These are phyloP conservation scores for Alnus rubra DNA, from an alignment of 306 rosid genomes.

Conservation along the genomic window DNA sequence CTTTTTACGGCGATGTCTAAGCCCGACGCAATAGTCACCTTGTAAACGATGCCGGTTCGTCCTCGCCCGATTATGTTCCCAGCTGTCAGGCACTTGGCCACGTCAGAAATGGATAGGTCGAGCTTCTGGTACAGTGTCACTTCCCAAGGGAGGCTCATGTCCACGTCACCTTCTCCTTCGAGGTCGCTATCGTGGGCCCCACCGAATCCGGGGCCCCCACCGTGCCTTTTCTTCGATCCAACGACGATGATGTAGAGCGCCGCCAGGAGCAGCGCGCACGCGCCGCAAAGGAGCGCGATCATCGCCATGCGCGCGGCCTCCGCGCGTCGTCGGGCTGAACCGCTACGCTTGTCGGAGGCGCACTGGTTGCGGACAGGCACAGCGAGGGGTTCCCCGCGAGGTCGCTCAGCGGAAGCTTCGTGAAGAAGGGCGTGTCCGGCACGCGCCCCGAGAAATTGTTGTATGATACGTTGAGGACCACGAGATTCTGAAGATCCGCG, in stretches of 20 bases:
- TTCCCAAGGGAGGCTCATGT: slow-evolving; percentile 89
- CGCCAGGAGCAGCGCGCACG: slow-evolving; percentile 64
- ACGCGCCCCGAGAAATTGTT: slow-evolving; percentile 76
- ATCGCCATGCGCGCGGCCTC: slow-evolving; percentile 77
- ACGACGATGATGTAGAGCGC: slow-evolving; percentile 67
- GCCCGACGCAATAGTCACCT: slow-evolving; percentile 49
- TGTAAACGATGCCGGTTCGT: slow-evolving; percentile 80
- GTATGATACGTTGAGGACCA: slow-evolving; percentile 74
- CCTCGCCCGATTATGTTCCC: slow-evolving; percentile 74
- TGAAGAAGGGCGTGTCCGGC: slow-evolving; percentile 82
- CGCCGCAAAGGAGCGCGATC: slow-evolving; percentile 68
- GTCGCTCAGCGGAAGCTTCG: slow-evolving; percentile 70
- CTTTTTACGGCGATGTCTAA: slow-evolving; percentile 63
- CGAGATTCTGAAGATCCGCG: slow-evolving; percentile 73
- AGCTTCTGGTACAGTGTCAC: slow-evolving; percentile 90
- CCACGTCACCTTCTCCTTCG: slow-evolving; percentile 54
- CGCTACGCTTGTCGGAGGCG: background rate
- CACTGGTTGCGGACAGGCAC: slow-evolving; percentile 65
- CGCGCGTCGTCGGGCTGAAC: slow-evolving; percentile 32
- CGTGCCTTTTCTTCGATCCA: slow-evolving; percentile 34
- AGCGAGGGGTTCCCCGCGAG: slow-evolving; percentile 72
- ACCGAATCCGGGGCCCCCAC: slow-evolving; percentile 32
- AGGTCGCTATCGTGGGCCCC: slow-evolving; percentile 37
- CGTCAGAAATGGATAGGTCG: slow-evolving; percentile 75
- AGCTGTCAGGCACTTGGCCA: slow-evolving; percentile 54